Base-by-base conservation (phyloP, 306 rosid species). In the Cyclanthera cordifolia region DNA sequence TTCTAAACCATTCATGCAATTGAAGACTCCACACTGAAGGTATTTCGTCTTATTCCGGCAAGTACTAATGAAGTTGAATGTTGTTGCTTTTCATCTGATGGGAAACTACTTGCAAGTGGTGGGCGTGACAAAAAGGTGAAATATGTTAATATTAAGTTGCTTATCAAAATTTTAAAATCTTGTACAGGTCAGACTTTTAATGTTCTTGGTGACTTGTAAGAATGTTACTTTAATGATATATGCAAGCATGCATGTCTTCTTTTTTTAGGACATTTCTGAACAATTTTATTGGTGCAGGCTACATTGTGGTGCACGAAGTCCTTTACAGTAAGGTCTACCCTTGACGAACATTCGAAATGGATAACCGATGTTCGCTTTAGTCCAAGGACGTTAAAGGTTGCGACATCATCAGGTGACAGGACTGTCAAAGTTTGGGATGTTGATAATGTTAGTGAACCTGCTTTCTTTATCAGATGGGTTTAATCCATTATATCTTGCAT, bases 351-450 rank as follows among this genome's bases (percentile, higher is more conserved):
- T 73, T 72, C 82, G 37, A 83, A 85, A 45, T 28, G 83, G 86
- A 87, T 92, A 81, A 89, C 96, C 49, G 96, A 89, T 72, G 78
- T 85, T 66, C 81, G 89, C 66, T 87, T 92, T 82, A 82, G 89
- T 77, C 87, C 90, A 77, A 85, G 79, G 74, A 68, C 71, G 70
- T 74, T 73, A 47, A 81, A 77, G 70, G 64, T 89, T 64, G 96
- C 96, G 70, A 92, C 97, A 67, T 89, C 96, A 53, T 92, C 97
- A 34, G 86, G 89, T 41, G 95, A 92, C 79, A 82, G 73, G 80
- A 85, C 95, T 72, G 92, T 92, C 75, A 79, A 82, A 82, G 83
- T 89, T 76, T 92, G 96, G 96, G 90, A 85, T 73, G 77, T 67
- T 76, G 95, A 87, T 70, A 82, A 85, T 73, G 97, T 92, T 52